A percentile compares a stretch with the other conserved stretches of the same genome.
Conservation (phyloP, 441 rosid species). For the Pelargonium myrrhifolium region DNA sequence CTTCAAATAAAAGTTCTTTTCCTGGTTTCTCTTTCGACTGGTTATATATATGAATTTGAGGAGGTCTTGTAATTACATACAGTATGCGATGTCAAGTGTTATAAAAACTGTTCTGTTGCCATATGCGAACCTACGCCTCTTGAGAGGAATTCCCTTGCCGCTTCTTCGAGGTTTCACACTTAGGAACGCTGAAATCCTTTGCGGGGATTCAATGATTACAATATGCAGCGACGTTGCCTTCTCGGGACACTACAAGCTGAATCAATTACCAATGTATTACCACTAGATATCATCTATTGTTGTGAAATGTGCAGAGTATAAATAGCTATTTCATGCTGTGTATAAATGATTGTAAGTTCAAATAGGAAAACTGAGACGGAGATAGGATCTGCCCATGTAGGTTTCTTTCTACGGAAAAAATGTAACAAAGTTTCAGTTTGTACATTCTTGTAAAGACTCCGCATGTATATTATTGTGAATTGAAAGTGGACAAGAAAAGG, state of each 20-base stretch:
- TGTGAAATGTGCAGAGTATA: no score
- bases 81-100: constrained; percentile 42
- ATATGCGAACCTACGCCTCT: constrained; percentile 44
- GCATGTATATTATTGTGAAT: no score
- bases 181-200: constrained; percentile 39
- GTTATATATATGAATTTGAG: no score
- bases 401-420: no score
- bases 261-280: not conserved
- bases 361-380: no score
- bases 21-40: no score
- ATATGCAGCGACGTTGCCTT: constrained; percentile 44
- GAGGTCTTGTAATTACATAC: constrained; percentile 7
- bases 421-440: no score
- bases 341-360: not conserved
- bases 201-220: constrained; percentile 29
- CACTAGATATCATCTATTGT: not conserved
- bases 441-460: no score
- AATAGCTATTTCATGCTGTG: not conserved
- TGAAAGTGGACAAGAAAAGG: no score
- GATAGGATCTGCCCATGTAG: no score
- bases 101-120: constrained; percentile 52
- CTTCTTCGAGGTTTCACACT: constrained; percentile 41
- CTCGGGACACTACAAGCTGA: constrained; percentile 13
- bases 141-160: constrained; percentile 58
- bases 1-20: no score